These are phyloP conservation scores for Leccinum longicurvipes DNA, from an alignment of 768 basidiomycete genomes.

Conservation along the genomic window DNA sequence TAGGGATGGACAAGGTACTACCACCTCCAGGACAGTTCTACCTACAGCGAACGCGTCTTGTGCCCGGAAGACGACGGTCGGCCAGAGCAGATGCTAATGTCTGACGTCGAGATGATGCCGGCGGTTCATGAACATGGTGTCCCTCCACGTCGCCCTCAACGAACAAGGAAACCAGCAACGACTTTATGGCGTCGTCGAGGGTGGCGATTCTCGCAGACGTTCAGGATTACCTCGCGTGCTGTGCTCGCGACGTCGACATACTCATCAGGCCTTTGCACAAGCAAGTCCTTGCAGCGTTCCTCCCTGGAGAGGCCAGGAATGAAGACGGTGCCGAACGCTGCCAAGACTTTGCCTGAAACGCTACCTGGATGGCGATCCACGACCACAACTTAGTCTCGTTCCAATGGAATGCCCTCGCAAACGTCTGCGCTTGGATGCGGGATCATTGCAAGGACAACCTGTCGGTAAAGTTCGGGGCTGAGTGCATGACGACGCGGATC, in stretches of 20 bases:
- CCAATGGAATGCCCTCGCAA: no score
- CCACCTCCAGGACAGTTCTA: conserved; percentile 66
- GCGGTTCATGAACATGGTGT: no score
- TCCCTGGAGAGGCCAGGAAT: no score
- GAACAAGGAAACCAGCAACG: conserved; percentile 74
- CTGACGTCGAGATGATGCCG: conserved; percentile 94
- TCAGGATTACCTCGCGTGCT: conserved; percentile 77
- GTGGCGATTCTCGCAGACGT: conserved; percentile 62
- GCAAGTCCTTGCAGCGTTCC: conserved; percentile 75
- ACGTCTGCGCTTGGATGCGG: no score
- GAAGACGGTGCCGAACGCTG: no score
- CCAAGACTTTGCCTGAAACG: no score
- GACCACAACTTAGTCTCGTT: no score
- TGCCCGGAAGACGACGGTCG: conserved; percentile 61
- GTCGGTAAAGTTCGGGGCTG: no score
- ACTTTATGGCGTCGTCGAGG: conserved; percentile 67
- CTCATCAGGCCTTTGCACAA: conserved; percentile 73
- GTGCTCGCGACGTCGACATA: conserved; percentile 83
- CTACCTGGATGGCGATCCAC: no score
- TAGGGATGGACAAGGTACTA: conserved; percentile 91
- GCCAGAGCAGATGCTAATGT: conserved; percentile 72
- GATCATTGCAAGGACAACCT: no score
- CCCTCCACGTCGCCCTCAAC: conserved; percentile 80
- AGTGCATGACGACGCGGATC: no score
- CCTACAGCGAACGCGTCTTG: conserved; percentile 68